Base-by-base conservation (phyloP, 768 basidiomycete species). In the Xerocomus potaroensis region DNA sequence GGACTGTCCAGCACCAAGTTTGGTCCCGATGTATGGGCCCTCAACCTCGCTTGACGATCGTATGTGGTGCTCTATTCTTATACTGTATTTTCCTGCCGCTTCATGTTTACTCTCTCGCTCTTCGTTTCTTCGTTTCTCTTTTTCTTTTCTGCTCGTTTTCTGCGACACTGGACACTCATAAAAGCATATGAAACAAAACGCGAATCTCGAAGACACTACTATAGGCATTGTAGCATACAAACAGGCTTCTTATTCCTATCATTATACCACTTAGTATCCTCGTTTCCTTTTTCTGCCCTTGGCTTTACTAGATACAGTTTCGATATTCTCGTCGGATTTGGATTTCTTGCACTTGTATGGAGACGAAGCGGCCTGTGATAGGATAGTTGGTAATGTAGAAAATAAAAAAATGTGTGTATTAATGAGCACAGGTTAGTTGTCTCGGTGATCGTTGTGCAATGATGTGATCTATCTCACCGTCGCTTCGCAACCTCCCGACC, bases 1-100 rank as follows among this genome's bases (percentile, higher is more conserved):
- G 80, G 80, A 15, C 47, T 79, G 29, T 65, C 71, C 7, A 67
- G 72, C 51, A 66, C 61, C 41, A 59, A 59, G 39, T 54, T 64
- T 0, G 64, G 64, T 3, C 66, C 68, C 6, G 70, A 75, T 27
- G 65, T 65, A 1, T 68, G 76, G 67, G 11, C 37, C 27, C 23
- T 67, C 8, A 67, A 67, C 54, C 56, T 65, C 5, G 47, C 51
- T 37, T 67, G 54, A 65, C 12, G 21, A 5, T n/a, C 7, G 23
- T 22, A 22, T 16, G 43, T n/a, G 26, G 36, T 1, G 48, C 22
- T 32, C 27, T 62, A 62, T 54, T 36, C 47, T 65, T 67, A 67
- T 64, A 36, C 36, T 45, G 22, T 64, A 58, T 46, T 62, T n/a
- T 30, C 33, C 2, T n/a, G 23, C 2, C 16, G 9, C 21, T 21